These are phyloP conservation scores for Pseudogymnoascus sp. DNA, from an alignment of 2,329 filamentous ascomycete species.

Conservation along the genomic window DNA sequence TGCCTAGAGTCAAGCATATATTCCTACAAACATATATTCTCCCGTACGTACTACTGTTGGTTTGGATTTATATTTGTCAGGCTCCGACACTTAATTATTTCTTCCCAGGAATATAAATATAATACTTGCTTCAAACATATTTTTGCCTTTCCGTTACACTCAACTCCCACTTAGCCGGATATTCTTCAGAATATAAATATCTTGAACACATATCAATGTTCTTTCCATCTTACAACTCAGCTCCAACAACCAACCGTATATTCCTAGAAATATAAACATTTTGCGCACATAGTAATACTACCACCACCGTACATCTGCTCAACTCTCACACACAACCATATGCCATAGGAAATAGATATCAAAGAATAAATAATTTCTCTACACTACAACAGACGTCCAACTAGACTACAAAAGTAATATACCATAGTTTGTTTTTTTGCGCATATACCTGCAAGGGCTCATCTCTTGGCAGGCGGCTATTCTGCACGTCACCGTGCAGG, in stretches of 20 bases:
- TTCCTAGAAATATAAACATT: too few species aligned
- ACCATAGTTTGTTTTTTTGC: background rate
- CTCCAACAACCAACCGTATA: background rate
- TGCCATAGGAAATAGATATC: background rate
- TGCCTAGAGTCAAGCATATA: background rate
- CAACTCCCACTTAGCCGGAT: too few species aligned
- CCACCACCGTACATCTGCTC: background rate
- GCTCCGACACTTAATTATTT: background rate
- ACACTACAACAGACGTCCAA: background rate
- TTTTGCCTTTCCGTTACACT: too few species aligned
- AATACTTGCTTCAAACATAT: too few species aligned
- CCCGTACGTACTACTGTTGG: background rate
- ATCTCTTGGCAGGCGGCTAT: conserved; percentile 3
- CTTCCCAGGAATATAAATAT: background rate
- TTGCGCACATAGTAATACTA: background rate
- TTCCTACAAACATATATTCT: background rate
- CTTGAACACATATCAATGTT: too few species aligned
- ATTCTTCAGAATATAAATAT: too few species aligned
- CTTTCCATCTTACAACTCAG: too few species aligned
- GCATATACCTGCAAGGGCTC: background rate
- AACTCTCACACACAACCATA: background rate
- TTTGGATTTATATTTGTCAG: background rate
- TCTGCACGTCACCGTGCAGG: background rate
- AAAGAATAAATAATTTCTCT: background rate
- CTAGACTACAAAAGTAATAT: background rate